Base-by-base conservation (phyloP, 2,329 filamentous ascomycete genomes). In the Penicillium brevicompactum region DNA sequence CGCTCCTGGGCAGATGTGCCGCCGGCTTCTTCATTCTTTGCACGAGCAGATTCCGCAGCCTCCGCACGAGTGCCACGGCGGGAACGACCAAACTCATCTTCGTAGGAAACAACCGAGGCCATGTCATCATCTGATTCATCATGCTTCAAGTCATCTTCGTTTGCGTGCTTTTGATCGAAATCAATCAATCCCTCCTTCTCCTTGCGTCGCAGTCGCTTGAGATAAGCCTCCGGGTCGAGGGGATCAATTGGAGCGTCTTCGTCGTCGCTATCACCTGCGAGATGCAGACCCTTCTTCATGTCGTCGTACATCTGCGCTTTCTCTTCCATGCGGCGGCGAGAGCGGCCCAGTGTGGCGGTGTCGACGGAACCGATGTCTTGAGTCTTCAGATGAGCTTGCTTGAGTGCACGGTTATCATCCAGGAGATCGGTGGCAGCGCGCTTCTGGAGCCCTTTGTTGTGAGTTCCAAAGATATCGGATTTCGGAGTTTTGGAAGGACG, bases 91-190 rank as follows among this genome's bases (percentile, higher is more conserved):
- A 95, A 96, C 68, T 97, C 94, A 73, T 99, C 94, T 49, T 88
- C 83, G 70, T 91, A 95, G 63, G 97, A 92, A 5, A 97, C 78
- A n/a, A 90, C 73, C 51, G 92, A 88, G 24, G 81, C 78, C 43
- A 79, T 74, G 42, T 78, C 77, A 2, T 76, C 76, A 1, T 55
- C 79, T 18, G 68, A 46, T 47, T 57, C 53, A n/a, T 59, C 59
- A 16, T 67, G 62, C 9, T 69, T 74, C 1, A 68, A 67, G 3
- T 72, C 74, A 51, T 86, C 79, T 22, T 79, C 77, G 69, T 96
- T 90, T 0, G 89, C 91, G 92, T 94, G 97, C 77, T 97, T 99
- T 57, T 88, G 83, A 74, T 97, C 94, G 73, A 99, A 99, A 76
- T 99, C 93, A 2, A 99, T 88, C 24, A 96, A 83, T 22, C 84